Conservation (phyloP, 192 early-diverging fungal genomes). For the Rhizophagus clarus region DNA sequence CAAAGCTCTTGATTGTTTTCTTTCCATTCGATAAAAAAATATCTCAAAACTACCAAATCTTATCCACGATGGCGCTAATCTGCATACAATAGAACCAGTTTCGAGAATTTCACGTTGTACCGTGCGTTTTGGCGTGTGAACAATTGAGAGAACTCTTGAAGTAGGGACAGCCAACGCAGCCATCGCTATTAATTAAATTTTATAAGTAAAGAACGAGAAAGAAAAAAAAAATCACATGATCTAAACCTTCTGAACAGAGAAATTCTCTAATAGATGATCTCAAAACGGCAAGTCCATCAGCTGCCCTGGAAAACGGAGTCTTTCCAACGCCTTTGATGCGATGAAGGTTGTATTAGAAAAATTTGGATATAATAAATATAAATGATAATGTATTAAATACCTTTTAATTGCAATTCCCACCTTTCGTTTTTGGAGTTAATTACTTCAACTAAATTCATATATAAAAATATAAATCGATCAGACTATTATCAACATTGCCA, state of each 20-base stretch:
- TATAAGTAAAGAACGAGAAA: conserved; percentile 9
- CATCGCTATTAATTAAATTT: conserved; percentile 36
- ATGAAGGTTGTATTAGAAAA: neutral
- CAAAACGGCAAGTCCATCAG: conserved; percentile 87
- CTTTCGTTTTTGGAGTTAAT: conserved; percentile 36
- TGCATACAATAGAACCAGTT: conserved; percentile 72
- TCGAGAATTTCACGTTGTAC: conserved; percentile 69
- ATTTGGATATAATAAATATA: neutral
- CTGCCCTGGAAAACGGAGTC: conserved; percentile 87
- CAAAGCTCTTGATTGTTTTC: conserved; percentile 50
- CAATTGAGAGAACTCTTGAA: conserved; percentile 71
- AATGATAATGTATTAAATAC: conserved; percentile 27
- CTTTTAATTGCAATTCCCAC: conserved; percentile 88
- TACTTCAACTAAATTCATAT: conserved; percentile 47
- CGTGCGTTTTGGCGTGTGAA: conserved; percentile 64
- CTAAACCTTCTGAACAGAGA: conserved; percentile 50
- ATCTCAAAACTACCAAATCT: conserved; percentile 90
- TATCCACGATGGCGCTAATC: conserved; percentile 79
- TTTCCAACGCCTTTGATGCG: conserved; percentile 51
- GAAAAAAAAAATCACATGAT: conserved; percentile 13
- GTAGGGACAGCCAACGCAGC: conserved; percentile 74
- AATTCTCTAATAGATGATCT: conserved; percentile 87
- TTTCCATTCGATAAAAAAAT: conserved; percentile 69
- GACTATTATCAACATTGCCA: neutral
- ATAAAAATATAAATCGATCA: neutral